Base-by-base conservation (phyloP, 2,329 filamentous ascomycete genomes). In the Coniochaeta sp. region DNA sequence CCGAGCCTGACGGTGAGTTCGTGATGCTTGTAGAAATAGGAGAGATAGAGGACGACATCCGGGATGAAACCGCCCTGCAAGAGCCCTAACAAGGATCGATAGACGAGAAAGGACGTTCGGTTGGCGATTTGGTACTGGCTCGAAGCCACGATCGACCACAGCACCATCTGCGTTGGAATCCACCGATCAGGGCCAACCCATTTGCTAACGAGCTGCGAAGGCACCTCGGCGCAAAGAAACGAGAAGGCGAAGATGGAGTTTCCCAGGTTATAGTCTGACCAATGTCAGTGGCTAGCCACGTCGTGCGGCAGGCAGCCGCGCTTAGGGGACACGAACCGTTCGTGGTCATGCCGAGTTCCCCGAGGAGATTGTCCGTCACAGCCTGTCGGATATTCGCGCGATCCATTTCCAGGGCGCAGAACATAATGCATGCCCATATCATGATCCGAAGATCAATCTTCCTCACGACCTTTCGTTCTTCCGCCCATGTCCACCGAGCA, bases 191-290 rank as follows among this genome's bases (percentile, higher is more conserved):
- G 67, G 16, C 69, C 73, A 1, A 75, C 63, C 65, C 79, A 80
- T 68, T 88, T 88, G 50, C 77, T 80, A 16, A 87, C 66, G 9
- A 88, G 74, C 65, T 87, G 84, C 0, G 83, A 87, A 0, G 85
- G 85, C 1, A 88, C 71, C 65, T 88, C 85, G 0, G 84, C 82
- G 4, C 77, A 70, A 1, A 86, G 70, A 63, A 86, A 86, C 0
- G 76, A 76, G 4, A 83, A 67, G 0, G 77, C 74, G 63, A 84
- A 85, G 55, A 86, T 76, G 0, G 79, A 82, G 65, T 84, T 76
- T 28, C 83, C 83, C 17, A 78, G 69, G 65, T 85, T 85, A 67
- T 79, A 82, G 59, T 79, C 74, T 75, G 47, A 34, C 14, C 16
- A 55, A 36, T 34, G 56, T 22, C 17, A 56, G 34, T 19, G 16